Base-by-base conservation (phyloP, 78 protist species). In the Cavenderia fasciculata region DNA sequence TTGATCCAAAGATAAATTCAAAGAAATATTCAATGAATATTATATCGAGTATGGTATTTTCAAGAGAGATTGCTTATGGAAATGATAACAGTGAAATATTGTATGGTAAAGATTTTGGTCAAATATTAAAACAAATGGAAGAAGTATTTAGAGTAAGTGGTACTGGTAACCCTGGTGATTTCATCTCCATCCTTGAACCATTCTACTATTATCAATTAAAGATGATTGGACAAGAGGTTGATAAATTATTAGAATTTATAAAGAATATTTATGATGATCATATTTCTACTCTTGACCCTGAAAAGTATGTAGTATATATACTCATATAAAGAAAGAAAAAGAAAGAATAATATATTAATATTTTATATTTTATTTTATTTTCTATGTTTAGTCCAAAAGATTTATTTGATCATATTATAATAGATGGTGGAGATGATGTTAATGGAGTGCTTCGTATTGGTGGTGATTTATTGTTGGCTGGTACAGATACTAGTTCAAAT, bases 131-230 rank as follows among this genome's bases (percentile, higher is more conserved):
- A 63, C 19, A 38, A 21, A 11, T 63, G 8, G 25, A 5, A 2
- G 47, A 63, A 34, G 25, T 63, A 5, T 63, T 63, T 63, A 47
- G 6, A 40, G 38, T 10, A 4, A 4, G 19, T 63, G 72, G 72
- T 27, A 78, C 76, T 61, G 87, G 87, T 18, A 62, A 78, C 52
- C 87, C 73, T 34, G 56, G 34, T 23, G 87, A 78, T 65, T 78
- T 36, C 51, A 43, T 78, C 34, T 56, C 74, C 44, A 31, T 63
- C 5, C 36, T 78, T 5, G 36, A 62, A 61, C 87, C 87, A 78
- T 63, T 78, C 7, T 78, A 59, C 6, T 5, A 31, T 4, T 7
- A 31, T 6, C 31, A 61, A 4, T 34, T 61, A 23, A 27, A 61
- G 69, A 31, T 31, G 21, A 34, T 4, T 6, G 49, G 12, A n/a